A percentile compares a stretch with the other conserved stretches of the same genome.
These are phyloP conservation scores for Ceriops zippeliana DNA, from an alignment of 345 rosid species.

Conservation along the genomic window DNA sequence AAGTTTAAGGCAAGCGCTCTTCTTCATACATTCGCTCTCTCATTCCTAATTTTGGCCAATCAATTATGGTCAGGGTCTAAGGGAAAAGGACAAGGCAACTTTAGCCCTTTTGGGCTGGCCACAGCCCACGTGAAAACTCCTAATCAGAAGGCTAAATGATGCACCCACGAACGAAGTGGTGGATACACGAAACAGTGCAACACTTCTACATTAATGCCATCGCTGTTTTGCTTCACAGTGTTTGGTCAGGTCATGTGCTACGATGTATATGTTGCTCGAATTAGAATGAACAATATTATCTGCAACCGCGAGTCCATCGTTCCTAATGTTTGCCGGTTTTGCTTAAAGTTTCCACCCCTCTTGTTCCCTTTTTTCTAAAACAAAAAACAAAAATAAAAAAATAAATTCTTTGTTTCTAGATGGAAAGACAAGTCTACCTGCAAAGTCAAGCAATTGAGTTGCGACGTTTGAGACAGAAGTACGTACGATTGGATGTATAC, in stretches of 20 bases:
- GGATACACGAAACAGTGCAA: neutral
- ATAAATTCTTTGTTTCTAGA: neutral
- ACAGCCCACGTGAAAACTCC: conserved; percentile 11
- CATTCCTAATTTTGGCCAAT: conserved; percentile 10
- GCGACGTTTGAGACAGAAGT: neutral
- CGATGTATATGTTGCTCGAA: neutral
- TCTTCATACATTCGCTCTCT: neutral
- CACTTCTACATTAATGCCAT: neutral
- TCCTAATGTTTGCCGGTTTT: too few species aligned
- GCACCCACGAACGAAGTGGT: neutral
- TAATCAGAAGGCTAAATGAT: too few species aligned
- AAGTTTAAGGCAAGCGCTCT: neutral
- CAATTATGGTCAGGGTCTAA: neutral
- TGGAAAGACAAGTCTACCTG: neutral
- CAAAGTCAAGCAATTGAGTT: neutral
- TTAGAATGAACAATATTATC: conserved; percentile 4
- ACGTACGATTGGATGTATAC: neutral
- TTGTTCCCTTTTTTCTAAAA: neutral
- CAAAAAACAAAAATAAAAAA: neutral
- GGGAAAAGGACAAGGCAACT: conserved; percentile 7
- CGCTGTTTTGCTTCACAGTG: neutral
- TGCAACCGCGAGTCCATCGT: neutral
- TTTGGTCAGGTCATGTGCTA: conserved; percentile 5
- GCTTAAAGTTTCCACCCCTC: neutral
- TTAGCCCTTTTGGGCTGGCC: conserved; percentile 11